Percentiles rank a stretch among this genome's conserved stretches.
These are phyloP conservation scores for Amborella trichopoda DNA, from an alignment of 164 flowering plant species.

Conservation along the genomic window DNA sequence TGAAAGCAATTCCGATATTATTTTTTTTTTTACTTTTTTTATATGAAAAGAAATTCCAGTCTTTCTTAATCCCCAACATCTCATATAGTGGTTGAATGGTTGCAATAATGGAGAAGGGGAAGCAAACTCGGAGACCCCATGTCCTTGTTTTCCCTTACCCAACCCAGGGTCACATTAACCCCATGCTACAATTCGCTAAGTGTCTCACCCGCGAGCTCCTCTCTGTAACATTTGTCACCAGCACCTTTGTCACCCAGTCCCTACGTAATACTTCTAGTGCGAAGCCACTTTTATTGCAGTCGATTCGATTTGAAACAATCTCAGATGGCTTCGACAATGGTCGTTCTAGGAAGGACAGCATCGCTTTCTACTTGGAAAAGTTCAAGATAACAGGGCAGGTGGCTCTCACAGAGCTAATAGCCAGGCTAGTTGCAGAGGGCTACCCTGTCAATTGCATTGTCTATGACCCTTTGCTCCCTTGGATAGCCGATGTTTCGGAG, in stretches of 20 bases:
- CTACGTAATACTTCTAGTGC: too few relatives aligned
- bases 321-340: conserved; percentile 50
- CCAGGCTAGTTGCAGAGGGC: background rate
- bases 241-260: conserved; percentile 9
- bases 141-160: conserved; percentile 16
- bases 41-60: too few relatives aligned
- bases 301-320: conserved; percentile 21
- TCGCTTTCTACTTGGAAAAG: conserved; percentile 3
- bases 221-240: conserved; percentile 13
- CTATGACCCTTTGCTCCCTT: conserved; percentile 29
- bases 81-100: too few relatives aligned
- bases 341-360: conserved; percentile 2
- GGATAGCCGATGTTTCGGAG: conserved; percentile 35
- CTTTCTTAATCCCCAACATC: too few relatives aligned
- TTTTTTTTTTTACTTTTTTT: too few relatives aligned
- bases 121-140: too few relatives aligned
- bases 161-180: conserved; percentile 17
- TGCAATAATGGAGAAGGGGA: too few relatives aligned
- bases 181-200: conserved; percentile 17
- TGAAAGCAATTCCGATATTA: too few relatives aligned
- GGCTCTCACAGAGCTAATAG: conserved; percentile 6
- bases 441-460: conserved; percentile 22
- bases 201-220: conserved; percentile 9
- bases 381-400: conserved; percentile 7
- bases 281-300: too few relatives aligned